Percentiles rank a stretch among this genome's conserved stretches.
Evolutionary conservation across 2,329 filamentous ascomycete genomes (phyloP).

Genomic region (Lasiodiplodia theobromae): DNA sequence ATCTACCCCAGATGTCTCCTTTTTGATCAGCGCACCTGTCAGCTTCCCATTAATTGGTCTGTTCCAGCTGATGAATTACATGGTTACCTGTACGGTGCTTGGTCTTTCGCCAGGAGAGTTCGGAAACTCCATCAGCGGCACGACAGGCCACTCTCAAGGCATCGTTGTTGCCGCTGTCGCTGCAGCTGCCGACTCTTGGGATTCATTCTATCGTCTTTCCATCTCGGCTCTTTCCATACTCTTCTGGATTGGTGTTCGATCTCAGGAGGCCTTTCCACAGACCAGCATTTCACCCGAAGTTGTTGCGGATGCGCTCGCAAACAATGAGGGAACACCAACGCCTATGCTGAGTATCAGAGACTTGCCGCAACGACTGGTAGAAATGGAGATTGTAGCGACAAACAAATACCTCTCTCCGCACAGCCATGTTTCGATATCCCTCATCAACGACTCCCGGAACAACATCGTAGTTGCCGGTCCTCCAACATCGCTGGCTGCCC

Average conservation of each 20-base stretch:
- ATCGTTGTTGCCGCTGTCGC: constrained; percentile 46
- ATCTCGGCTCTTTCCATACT: constrained; percentile 41
- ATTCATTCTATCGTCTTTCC: constrained; percentile 41
- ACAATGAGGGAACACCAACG: constrained; percentile 39
- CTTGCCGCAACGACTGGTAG: constrained; percentile 34
- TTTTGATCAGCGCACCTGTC: constrained; percentile 47
- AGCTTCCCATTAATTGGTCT: constrained; percentile 51
- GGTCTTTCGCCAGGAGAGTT: constrained; percentile 44
- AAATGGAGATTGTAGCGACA: constrained; percentile 36
- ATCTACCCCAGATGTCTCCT: constrained; percentile 40
- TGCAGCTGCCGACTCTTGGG: constrained; percentile 45
- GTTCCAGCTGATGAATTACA: constrained; percentile 41
- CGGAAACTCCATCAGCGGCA: constrained; percentile 35
- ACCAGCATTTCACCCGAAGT: constrained; percentile 32
- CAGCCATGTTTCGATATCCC: constrained; percentile 36
- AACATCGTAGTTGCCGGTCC: constrained; percentile 44
- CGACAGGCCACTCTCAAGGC: constrained; percentile 51
- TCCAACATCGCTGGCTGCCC: constrained; percentile 40
- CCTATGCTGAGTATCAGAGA: constrained; percentile 43
- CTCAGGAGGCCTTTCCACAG: constrained; percentile 36
- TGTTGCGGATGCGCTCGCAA: constrained; percentile 29
- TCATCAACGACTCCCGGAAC: constrained; percentile 41
- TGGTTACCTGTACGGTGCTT: constrained; percentile 37
- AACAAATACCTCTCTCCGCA: constrained; percentile 39
- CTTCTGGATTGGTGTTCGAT: constrained; percentile 47